These are phyloP conservation scores for Pouteria glomerata DNA, from an alignment of 148 eudicot genomes.

Conservation along the genomic window DNA sequence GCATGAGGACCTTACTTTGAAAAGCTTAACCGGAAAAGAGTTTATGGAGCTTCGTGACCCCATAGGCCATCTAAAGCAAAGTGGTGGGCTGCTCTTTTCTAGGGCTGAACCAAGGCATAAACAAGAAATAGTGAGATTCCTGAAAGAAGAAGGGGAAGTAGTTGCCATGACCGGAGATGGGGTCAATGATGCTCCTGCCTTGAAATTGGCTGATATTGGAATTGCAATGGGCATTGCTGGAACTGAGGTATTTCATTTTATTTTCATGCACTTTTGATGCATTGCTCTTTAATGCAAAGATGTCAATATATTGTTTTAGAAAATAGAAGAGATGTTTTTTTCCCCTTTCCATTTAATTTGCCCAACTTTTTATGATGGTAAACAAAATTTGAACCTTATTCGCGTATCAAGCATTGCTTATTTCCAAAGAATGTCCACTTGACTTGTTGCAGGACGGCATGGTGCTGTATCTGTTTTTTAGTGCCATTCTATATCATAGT, in stretches of 20 bases:
- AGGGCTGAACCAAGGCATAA: slow-evolving; percentile 75
- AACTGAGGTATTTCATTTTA: slow-evolving; percentile 40
- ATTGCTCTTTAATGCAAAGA: background rate
- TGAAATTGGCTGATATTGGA: slow-evolving; percentile 62
- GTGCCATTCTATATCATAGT: background rate
- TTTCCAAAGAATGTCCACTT: background rate
- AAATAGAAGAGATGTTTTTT: background rate
- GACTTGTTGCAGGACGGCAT: background rate
- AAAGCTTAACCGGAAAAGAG: slow-evolving; percentile 56
- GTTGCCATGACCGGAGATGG: slow-evolving; percentile 78
- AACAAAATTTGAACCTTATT: background rate
- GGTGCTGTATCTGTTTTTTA: background rate
- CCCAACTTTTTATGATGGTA: background rate
- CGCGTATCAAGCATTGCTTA: background rate
- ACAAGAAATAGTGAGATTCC: slow-evolving; percentile 57
- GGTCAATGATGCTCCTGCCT: slow-evolving; percentile 64
- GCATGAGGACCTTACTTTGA: slow-evolving; percentile 41
- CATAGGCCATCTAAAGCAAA: slow-evolving; percentile 38
- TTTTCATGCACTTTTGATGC: background rate
- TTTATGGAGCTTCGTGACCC: slow-evolving; percentile 49
- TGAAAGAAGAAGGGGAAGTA: slow-evolving; percentile 63
- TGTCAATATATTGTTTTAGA: background rate
- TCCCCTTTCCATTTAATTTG: background rate
- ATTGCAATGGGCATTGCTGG: slow-evolving; percentile 75
- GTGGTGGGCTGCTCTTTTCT: slow-evolving; percentile 58